Percentiles rank a stretch among this genome's conserved stretches.
Conservation (phyloP, 2,329 filamentous ascomycete genomes). For the Colletotrichum navitas region DNA sequence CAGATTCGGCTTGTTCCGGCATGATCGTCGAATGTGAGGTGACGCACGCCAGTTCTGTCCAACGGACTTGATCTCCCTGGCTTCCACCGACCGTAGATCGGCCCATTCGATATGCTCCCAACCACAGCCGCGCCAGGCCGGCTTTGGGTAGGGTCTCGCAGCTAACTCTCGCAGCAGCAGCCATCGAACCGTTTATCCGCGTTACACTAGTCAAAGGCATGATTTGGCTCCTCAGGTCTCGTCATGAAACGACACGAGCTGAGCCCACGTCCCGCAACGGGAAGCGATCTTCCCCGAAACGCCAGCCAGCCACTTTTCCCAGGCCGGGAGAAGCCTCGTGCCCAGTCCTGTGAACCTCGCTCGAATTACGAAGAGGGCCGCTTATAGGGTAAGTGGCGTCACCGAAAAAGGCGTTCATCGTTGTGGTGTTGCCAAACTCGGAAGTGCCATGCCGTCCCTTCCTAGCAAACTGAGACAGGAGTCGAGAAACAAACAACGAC, state of each 20-base stretch:
- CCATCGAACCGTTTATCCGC: background rate
- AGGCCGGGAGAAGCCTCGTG: background rate
- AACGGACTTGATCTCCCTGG: background rate
- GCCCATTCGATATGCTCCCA: background rate
- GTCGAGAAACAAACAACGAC: background rate
- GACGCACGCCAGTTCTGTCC: background rate
- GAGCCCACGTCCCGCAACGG: background rate
- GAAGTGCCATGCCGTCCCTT: slow-evolving; percentile 6
- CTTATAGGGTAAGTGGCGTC: background rate
- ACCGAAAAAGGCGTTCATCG: background rate
- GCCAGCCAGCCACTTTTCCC: background rate
- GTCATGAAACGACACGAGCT: background rate
- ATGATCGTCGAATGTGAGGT: background rate
- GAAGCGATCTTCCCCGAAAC: background rate
- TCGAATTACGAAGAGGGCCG: background rate
- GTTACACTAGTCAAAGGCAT: background rate
- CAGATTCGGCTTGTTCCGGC: background rate
- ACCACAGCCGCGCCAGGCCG: background rate
- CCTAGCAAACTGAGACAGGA: slow-evolving; percentile 1
- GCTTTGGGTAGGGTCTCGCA: background rate
- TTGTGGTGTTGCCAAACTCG: slow-evolving; percentile 4
- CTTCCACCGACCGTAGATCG: background rate
- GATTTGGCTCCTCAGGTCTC: background rate
- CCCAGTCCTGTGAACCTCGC: background rate
- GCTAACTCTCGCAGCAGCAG: background rate